These are phyloP conservation scores for Nannizziopsis barbatae DNA, from an alignment of 2,329 filamentous ascomycete species.

Conservation along the genomic window DNA sequence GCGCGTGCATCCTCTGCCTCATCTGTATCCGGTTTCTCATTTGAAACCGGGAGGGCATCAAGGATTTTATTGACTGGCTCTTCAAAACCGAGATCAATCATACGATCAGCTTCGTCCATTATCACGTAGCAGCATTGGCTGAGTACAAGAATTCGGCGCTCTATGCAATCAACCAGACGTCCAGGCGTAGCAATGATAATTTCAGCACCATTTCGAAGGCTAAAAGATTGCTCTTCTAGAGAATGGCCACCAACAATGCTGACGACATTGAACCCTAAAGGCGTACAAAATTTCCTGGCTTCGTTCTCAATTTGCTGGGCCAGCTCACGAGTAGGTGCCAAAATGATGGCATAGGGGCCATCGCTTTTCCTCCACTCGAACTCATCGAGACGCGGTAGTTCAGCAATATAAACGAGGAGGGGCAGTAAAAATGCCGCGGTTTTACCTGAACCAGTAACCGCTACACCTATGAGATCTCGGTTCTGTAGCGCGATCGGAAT, in stretches of 20 bases:
- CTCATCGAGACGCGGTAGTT: conserved; percentile 74
- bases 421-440: conserved; percentile 91
- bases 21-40: conserved; percentile 91
- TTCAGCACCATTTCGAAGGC: conserved; percentile 81
- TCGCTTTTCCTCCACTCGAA: conserved; percentile 78
- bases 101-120: conserved; percentile 98
- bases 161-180: conserved; percentile 93
- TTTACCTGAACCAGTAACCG: conserved; percentile 96
- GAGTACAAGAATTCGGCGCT: conserved; percentile 79
- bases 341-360: conserved; percentile 91
- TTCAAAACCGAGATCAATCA: conserved; percentile 98
- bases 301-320: conserved; percentile 96
- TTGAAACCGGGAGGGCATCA: conserved; percentile 78
- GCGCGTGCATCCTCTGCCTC: conserved; percentile 73
- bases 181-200: conserved; percentile 98
- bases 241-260: conserved; percentile 97
- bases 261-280: conserved; percentile 85
- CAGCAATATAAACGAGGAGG: conserved; percentile 84
- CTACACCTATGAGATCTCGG: conserved; percentile 93
- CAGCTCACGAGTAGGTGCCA: conserved; percentile 91
- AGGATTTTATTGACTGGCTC: conserved; percentile 96
- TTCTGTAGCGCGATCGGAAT: conserved; percentile 91
- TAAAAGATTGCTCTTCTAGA: conserved; percentile 85
- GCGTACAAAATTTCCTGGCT: conserved; percentile 80
- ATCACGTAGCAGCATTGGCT: conserved; percentile 97